Evolutionary conservation across 2,329 filamentous ascomycete species (phyloP).

Genomic region (Lachnellula suecica): DNA sequence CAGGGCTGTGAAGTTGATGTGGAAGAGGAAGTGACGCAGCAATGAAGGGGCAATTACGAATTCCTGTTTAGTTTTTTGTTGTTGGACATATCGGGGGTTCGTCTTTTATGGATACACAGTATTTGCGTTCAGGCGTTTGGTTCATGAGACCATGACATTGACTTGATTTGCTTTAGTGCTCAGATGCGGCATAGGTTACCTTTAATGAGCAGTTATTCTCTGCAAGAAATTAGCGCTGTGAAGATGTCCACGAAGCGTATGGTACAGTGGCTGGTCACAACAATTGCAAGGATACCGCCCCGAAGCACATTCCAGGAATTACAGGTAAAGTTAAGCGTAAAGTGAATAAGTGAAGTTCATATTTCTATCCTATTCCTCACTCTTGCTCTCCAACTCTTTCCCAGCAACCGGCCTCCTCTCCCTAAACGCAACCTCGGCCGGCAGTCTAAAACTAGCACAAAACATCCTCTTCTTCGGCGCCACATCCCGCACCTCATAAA

Average conservation of each 20-base stretch:
- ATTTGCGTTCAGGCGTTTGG: background rate
- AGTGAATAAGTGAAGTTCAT: too few relatives aligned
- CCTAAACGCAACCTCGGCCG: conserved; percentile 75
- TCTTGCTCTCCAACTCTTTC: background rate
- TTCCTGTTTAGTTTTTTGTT: background rate
- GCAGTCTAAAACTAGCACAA: conserved; percentile 88
- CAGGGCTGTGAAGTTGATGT: conserved; percentile 68
- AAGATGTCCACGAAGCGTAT: too few relatives aligned
- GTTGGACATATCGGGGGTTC: background rate
- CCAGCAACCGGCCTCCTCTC: conserved; percentile 9
- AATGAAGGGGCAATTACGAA: background rate
- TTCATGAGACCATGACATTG: background rate
- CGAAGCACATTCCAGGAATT: too few relatives aligned
- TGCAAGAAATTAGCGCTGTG: too few relatives aligned
- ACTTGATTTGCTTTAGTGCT: background rate
- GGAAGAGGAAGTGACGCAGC: conserved; percentile 1
- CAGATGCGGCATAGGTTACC: too few relatives aligned
- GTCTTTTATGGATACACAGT: background rate
- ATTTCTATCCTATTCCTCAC: background rate
- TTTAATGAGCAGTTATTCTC: too few relatives aligned
- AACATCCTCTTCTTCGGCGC: conserved; percentile 96
- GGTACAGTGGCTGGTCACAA: too few relatives aligned
- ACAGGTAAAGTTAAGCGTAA: too few relatives aligned
- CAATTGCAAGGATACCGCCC: too few relatives aligned
- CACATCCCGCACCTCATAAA: conserved; percentile 79